Evolutionary conservation across 371 early-diverging fungal genomes (phyloP).

Genomic region (Entomophthora muscae): DNA sequence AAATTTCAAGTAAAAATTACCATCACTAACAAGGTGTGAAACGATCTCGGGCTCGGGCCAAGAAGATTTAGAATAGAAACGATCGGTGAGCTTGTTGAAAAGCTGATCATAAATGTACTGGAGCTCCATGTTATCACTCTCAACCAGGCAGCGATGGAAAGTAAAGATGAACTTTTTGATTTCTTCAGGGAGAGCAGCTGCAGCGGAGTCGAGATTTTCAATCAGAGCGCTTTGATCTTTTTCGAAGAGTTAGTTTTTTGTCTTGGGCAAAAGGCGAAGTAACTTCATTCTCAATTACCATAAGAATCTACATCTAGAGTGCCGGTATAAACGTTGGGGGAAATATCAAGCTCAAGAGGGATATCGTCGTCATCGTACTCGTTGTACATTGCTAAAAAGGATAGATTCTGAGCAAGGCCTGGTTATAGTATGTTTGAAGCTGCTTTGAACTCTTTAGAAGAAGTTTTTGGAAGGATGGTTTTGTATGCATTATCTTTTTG

Average conservation of each 20-base stretch:
- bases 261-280: slow-evolving; percentile 14
- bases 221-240: slow-evolving; percentile 9
- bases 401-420: too few species aligned
- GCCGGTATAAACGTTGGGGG: slow-evolving; percentile 37
- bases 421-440: too few species aligned
- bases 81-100: slow-evolving; percentile 82
- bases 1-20: slow-evolving; percentile 19
- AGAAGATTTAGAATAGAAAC: slow-evolving; percentile 67
- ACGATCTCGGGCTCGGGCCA: slow-evolving; percentile 87
- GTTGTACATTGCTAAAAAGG: slow-evolving; percentile 39
- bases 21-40: slow-evolving; percentile 66
- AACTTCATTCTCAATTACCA: slow-evolving; percentile 12
- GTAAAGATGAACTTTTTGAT: slow-evolving; percentile 68
- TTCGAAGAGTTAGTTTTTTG: slow-evolving; percentile 13
- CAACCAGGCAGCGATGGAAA: slow-evolving; percentile 59
- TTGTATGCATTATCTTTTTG: slow-evolving; percentile 33
- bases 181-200: slow-evolving; percentile 52
- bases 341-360: slow-evolving; percentile 67
- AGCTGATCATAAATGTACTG: slow-evolving; percentile 75
- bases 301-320: slow-evolving; percentile 26
- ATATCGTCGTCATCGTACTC: slow-evolving; percentile 64
- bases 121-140: slow-evolving; percentile 67
- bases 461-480: too few species aligned
- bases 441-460: too few species aligned
- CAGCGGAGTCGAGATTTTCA: slow-evolving; percentile 21